Evolutionary conservation across 1,284 basidiomycete genomes (phyloP).

Genomic region (Papiliotrema nemorosa): DNA sequence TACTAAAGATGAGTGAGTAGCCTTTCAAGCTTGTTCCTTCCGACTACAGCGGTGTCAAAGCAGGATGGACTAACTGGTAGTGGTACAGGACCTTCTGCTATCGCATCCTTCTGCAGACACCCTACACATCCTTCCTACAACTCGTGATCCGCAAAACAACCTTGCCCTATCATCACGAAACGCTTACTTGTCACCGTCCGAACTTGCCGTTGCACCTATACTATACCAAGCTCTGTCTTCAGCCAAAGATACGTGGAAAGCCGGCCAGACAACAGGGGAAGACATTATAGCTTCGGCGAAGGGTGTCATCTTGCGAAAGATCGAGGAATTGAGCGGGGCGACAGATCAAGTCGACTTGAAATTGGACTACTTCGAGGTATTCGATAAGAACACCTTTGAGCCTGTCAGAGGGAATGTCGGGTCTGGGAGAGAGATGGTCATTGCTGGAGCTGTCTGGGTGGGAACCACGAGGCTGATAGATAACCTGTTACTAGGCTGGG

Average conservation of each 20-base stretch:
- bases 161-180: conserved; percentile 92
- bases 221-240: conserved; percentile 67
- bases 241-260: conserved; percentile 58
- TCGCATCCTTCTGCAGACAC: conserved; percentile 66
- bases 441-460: conserved; percentile 86
- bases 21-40: too few relatives aligned
- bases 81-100: conserved; percentile 77
- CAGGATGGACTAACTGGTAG: conserved; percentile 16
- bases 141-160: conserved; percentile 58
- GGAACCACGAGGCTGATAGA: conserved; percentile 89
- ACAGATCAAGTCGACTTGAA: conserved; percentile 58
- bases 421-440: conserved; percentile 58
- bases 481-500: conserved; percentile 73
- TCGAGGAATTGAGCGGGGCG: conserved; percentile 47
- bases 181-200: conserved; percentile 67
- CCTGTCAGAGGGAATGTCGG: conserved; percentile 30
- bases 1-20: conserved; percentile 65
- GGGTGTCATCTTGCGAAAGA: conserved; percentile 28
- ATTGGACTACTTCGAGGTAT: conserved; percentile 86
- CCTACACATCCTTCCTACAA: conserved; percentile 79
- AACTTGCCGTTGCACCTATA: conserved; percentile 65
- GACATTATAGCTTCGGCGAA: conserved; percentile 54
- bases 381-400: conserved; percentile 69
- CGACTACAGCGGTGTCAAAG: neutral
- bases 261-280: conserved; percentile 54